A percentile compares a stretch with the other conserved stretches of the same genome.
Conservation (phyloP, 805 yeast genomes). For the Metschnikowia aberdeeniae region DNA sequence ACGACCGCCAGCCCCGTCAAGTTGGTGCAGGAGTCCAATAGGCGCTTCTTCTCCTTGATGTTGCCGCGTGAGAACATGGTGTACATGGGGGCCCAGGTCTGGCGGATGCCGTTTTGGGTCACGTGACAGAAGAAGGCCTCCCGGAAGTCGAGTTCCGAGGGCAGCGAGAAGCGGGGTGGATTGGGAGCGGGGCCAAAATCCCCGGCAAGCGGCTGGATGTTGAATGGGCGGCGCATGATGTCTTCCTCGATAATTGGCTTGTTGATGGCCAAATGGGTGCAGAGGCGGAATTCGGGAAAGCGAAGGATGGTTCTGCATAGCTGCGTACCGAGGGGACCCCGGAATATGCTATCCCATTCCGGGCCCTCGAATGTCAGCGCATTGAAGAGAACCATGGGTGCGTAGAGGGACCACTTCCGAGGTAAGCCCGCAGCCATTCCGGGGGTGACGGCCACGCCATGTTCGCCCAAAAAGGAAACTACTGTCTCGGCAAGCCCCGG, state of each 20-base stretch:
- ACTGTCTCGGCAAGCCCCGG: background rate
- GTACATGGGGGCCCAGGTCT: slow-evolving; percentile 78
- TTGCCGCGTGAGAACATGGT: slow-evolving; percentile 91
- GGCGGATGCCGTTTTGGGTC: slow-evolving; percentile 69
- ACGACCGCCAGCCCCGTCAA: slow-evolving; percentile 45
- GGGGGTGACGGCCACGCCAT: background rate
- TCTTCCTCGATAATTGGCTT: slow-evolving; percentile 59
- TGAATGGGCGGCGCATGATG: slow-evolving; percentile 60
- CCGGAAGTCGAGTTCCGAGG: slow-evolving; percentile 37
- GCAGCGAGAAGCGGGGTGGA: slow-evolving; percentile 15
- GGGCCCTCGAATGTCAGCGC: slow-evolving; percentile 42
- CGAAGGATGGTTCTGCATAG: slow-evolving; percentile 13
- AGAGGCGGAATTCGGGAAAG: background rate
- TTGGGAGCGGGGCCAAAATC: slow-evolving; percentile 53
- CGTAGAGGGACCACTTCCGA: slow-evolving; percentile 57
- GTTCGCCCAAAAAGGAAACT: background rate
- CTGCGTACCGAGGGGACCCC: slow-evolving; percentile 7
- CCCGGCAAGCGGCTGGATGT: slow-evolving; percentile 58
- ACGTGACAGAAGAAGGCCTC: slow-evolving; percentile 68
- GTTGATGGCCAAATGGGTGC: slow-evolving; percentile 67
- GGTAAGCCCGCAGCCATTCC: slow-evolving; percentile 29
- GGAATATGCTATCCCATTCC: slow-evolving; percentile 25
- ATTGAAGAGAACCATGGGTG: slow-evolving; percentile 62
- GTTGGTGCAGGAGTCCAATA: slow-evolving; percentile 41
- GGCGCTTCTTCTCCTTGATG: slow-evolving; percentile 71